Conservation (phyloP, 306 rosid genomes). For the Quillaja saponaria region DNA sequence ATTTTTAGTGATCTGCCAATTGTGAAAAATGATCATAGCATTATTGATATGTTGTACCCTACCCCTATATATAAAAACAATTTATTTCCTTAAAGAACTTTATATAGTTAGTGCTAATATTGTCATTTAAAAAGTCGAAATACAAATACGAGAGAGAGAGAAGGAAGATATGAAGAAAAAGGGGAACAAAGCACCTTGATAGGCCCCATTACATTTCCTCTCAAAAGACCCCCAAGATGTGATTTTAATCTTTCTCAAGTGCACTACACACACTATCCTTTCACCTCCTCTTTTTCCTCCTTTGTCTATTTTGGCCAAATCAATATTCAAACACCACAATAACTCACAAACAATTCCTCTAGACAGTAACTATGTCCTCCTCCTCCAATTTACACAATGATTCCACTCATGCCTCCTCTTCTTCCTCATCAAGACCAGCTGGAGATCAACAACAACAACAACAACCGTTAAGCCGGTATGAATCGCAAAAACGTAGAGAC, state of each 20-base stretch:
- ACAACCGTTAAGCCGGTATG: constrained; percentile 70
- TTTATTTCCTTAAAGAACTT: not conserved
- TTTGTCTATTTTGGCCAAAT: constrained; percentile 27
- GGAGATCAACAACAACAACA: constrained; percentile 23
- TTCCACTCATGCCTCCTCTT: constrained; percentile 47
- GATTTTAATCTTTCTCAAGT: constrained; percentile 73
- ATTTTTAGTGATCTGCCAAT: constrained; percentile 21
- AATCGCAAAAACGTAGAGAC: constrained; percentile 81
- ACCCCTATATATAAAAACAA: constrained; percentile 3
- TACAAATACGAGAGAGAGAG: constrained; percentile 22
- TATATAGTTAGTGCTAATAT: constrained; percentile 36
- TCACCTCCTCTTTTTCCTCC: constrained; percentile 19
- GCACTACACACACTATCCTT: constrained; percentile 43
- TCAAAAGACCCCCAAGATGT: constrained; percentile 70
- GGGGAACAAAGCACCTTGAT: constrained; percentile 58
- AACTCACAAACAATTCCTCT: constrained; percentile 3
- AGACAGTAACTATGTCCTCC: constrained; percentile 45
- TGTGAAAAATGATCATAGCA: constrained; percentile 43
- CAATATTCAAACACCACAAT: constrained; percentile 25
- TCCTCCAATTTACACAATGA: constrained; percentile 35
- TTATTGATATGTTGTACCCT: constrained; percentile 29
- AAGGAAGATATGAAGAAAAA: constrained; percentile 15
- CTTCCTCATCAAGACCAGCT: constrained; percentile 29
- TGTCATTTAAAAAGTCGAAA: constrained; percentile 28
- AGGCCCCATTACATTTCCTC: constrained; percentile 81